Conservation (phyloP, 2,329 filamentous ascomycete genomes). For the Rhytidhysteron rufulum region DNA sequence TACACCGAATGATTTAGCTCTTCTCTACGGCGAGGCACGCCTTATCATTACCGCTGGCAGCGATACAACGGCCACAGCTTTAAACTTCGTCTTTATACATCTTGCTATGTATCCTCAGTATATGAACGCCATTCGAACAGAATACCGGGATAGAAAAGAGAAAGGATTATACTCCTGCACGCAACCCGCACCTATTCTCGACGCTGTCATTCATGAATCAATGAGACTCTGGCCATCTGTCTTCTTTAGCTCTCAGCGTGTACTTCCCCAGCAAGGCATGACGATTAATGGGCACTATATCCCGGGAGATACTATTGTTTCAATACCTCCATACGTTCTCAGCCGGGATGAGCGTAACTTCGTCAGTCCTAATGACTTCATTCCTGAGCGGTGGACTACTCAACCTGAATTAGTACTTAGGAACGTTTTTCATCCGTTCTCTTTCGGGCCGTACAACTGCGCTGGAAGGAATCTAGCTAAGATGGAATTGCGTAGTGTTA, state of each 20-base stretch:
- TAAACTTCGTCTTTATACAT: constrained; percentile 47
- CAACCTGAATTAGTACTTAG: constrained; percentile 4
- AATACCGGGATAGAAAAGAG: too few species aligned
- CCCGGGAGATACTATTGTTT: constrained; percentile 4
- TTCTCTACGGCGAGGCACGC: constrained; percentile 26
- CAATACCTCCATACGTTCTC: constrained; percentile 5
- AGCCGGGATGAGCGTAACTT: constrained; percentile 7
- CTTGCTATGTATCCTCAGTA: too few species aligned
- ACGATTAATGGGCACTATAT: constrained; percentile 5
- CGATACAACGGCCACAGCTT: constrained; percentile 50
- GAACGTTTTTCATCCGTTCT: constrained; percentile 66
- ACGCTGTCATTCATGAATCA: constrained; percentile 14
- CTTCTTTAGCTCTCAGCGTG: constrained; percentile 11
- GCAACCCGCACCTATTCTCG: constrained; percentile 22
- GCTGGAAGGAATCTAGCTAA: constrained; percentile 64
- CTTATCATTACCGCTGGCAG: constrained; percentile 29
- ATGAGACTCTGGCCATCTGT: neutral
- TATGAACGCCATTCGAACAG: too few species aligned
- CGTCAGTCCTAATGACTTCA: constrained; percentile 4
- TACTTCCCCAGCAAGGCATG: constrained; percentile 13
- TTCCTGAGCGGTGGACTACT: constrained; percentile 2
- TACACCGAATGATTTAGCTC: constrained; percentile 10
- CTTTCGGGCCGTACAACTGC: constrained; percentile 61
- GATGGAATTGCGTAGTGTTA: constrained; percentile 56
- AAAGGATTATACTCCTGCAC: too few species aligned